Base-by-base conservation (phyloP, 345 rosid genomes). In the Laguncularia racemosa region DNA sequence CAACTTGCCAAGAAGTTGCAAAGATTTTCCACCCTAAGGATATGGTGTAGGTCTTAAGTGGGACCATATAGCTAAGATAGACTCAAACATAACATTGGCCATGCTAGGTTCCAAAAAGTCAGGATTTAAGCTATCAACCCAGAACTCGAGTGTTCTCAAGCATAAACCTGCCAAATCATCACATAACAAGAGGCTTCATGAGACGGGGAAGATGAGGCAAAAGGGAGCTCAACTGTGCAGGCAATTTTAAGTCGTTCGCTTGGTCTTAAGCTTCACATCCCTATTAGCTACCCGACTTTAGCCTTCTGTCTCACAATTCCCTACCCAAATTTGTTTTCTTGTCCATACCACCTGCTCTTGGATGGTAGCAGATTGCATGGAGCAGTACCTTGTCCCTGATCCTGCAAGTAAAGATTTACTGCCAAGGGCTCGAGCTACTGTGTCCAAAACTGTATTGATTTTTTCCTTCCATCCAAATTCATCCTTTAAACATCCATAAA, bases 381-480 rank as follows among this genome's bases (percentile, higher is more conserved):
- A 75, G 56, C 74, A 77, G 64, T 77, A 68, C 76, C 78, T 89
- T 72, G 81, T 89, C 68, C 81, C 78, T 68, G 89, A 77, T 53
- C 85, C 90, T 23, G 77, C 67, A 66, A 73, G 67, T 67, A 75
- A 71, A 40, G 91, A 77, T 73, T 83, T 81, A 67, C 81, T 79
- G 62, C 96, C 96, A 62, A 89, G 96, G 55, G 82, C 82, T 71
- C 83, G 97, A 69, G 97, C 91, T 77, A 89, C 99, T 89, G 87
- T 83, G 62, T 89, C 97, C 75, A 92, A 63, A 47, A 87, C 84
- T 57, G 78, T 83, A 74, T 89, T 96, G 85, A 89, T 84, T 67
- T 89, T 89, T 74, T 93, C 99, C 75, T 93, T 93, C 99, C 99
- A 93, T 56, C 99, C 99, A 82, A 89, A 93, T 78, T 93, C 99